These are phyloP conservation scores for Salix exigua DNA, from an alignment of 345 rosid species.

Conservation along the genomic window DNA sequence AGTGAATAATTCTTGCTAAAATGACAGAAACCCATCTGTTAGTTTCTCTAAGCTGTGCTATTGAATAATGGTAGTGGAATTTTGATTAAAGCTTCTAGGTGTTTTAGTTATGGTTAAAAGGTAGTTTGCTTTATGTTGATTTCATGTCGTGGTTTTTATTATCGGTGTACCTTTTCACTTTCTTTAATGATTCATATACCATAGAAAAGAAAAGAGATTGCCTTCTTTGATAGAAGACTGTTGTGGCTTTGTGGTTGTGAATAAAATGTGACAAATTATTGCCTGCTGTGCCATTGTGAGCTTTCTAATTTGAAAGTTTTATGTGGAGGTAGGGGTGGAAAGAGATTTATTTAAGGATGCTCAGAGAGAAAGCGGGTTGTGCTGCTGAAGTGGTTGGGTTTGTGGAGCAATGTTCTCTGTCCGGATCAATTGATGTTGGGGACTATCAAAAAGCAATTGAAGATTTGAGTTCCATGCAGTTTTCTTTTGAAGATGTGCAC, in stretches of 20 bases:
- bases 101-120: too few species aligned
- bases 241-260: not conserved
- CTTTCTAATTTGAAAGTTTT: not conserved
- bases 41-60: too few species aligned
- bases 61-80: too few species aligned
- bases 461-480: slow-evolving; percentile 24
- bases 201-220: too few species aligned
- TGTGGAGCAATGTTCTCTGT: slow-evolving; percentile 27
- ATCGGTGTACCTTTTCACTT: too few species aligned
- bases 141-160: too few species aligned
- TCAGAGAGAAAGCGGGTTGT: slow-evolving; percentile 33
- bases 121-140: too few species aligned
- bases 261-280: not conserved
- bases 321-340: slow-evolving; percentile 44
- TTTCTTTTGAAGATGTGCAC: slow-evolving; percentile 44
- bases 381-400: slow-evolving; percentile 31
- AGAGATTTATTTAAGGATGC: slow-evolving; percentile 35
- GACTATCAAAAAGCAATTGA: slow-evolving; percentile 40
- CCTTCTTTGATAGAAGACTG: too few species aligned
- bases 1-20: too few species aligned
- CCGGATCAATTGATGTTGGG: slow-evolving; percentile 36
- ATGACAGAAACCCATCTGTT: too few species aligned
- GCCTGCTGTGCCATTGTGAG: not conserved
- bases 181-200: too few species aligned
- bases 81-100: too few species aligned